Conservation (phyloP, 2,329 filamentous ascomycete species). For the Exophiala alcalophila region DNA sequence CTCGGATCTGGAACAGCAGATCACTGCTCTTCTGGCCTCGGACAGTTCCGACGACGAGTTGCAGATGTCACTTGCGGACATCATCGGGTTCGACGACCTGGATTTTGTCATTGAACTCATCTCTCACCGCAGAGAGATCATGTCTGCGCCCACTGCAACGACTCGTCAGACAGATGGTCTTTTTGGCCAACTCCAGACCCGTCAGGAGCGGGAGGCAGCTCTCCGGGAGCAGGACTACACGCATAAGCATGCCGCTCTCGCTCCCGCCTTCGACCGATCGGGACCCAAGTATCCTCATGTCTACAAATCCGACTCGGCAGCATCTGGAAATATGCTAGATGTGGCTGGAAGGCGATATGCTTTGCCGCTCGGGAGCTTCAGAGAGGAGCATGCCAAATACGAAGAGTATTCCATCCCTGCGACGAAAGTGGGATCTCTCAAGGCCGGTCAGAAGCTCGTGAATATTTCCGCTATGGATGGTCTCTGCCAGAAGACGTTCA, state of each 20-base stretch:
- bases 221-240: constrained; percentile 72
- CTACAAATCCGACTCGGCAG: constrained; percentile 67
- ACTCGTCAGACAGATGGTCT: constrained; percentile 44
- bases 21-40: constrained; percentile 70
- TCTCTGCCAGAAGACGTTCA: constrained; percentile 86
- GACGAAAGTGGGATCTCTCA: constrained; percentile 70
- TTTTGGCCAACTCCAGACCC: constrained; percentile 64
- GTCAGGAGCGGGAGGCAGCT: constrained; percentile 72
- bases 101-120: constrained; percentile 93
- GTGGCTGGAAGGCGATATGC: constrained; percentile 76
- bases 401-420: constrained; percentile 89
- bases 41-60: constrained; percentile 75
- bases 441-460: constrained; percentile 70
- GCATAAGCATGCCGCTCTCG: constrained; percentile 75
- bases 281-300: constrained; percentile 88
- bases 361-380: constrained; percentile 71
- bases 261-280: constrained; percentile 65
- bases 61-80: constrained; percentile 84
- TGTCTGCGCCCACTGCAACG: constrained; percentile 41
- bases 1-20: constrained; percentile 71
- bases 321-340: constrained; percentile 81
- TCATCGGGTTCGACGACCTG: constrained; percentile 88
- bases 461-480: constrained; percentile 81
- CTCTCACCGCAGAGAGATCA: constrained; percentile 67
- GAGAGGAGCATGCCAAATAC: constrained; percentile 71